Evolutionary conservation across 768 basidiomycete species (phyloP), one percentile per base, ranked within the genome.

Genomic region (Cyathus striatus): DNA sequence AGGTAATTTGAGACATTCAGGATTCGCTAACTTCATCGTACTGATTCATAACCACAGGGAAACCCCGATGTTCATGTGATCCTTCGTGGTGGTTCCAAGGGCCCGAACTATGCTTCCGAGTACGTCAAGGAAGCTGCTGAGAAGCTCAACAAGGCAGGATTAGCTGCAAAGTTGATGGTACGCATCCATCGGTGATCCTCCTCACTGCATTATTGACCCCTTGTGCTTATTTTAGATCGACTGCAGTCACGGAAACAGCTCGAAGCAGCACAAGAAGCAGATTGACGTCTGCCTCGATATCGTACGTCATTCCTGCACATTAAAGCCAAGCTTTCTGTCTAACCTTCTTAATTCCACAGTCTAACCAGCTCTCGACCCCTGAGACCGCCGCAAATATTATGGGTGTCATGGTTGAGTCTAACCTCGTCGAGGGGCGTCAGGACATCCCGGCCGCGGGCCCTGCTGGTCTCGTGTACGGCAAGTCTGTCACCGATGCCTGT

Each of bases 381-480:
- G 84, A 89, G 45, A 93, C 89, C 1, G 75, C 81, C 1, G 54
- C 68, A 4, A 68, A 75, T 47, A 92, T 95, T 53, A 84, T 90
- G 78, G 92, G 91, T 36, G 89, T 93, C 42, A 98, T 97, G 94
- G 73, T 98, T 43, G 95, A 97, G 65, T 90, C 87, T 34, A 94
- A 95, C 59, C 73, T 97, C 39, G 72, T 82, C 6, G 90, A 88
- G 59, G 90, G 92, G 21, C 80, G 90, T 40, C 90, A 94, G 63
- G 82, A 90, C 52, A 85, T 94, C 46, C 83, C 90, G 3, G 56
- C 75, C 1, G 70, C 74, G 9, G 92, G 91, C 3, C 82, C 83
- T 1, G 64, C 74, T 5, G 83, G 78, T 9, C 66, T 95, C 36
- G 83, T 74, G 54, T 91, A 90, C 54, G 92, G 92, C 21, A 82